These are phyloP conservation scores for Euphorbia celastroides DNA, from an alignment of 441 rosid species.

Conservation along the genomic window DNA sequence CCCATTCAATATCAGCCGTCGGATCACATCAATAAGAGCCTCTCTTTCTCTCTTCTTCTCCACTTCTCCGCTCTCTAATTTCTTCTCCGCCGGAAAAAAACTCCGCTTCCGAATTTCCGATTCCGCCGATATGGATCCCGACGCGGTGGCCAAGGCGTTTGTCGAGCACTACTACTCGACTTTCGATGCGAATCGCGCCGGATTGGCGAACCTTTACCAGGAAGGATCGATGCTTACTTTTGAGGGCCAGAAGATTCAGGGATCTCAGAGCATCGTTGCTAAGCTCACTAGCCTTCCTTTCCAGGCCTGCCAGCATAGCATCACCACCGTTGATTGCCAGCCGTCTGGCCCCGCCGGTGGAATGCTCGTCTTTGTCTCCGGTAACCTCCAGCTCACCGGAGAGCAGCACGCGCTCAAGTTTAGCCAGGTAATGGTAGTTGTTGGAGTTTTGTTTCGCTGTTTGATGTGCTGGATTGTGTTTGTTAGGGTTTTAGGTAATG, in stretches of 20 bases:
- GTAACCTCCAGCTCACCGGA: slow-evolving; percentile 83
- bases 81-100: neutral
- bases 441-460: neutral
- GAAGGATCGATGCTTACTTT: slow-evolving; percentile 88
- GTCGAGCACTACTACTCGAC: slow-evolving; percentile 92
- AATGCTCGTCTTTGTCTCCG: slow-evolving; percentile 92
- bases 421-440: slow-evolving; percentile 54
- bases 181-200: slow-evolving; percentile 70
- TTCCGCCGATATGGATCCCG: slow-evolving; percentile 61
- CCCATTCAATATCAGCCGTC: slow-evolving; percentile 17
- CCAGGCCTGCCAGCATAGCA: slow-evolving; percentile 83
- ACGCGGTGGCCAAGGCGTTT: slow-evolving; percentile 78
- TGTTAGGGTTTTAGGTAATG: slow-evolving; percentile 14
- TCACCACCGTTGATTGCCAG: slow-evolving; percentile 89
- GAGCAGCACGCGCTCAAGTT: slow-evolving; percentile 95
- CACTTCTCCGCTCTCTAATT: neutral
- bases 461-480: neutral
- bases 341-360: slow-evolving; percentile 90
- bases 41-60: neutral
- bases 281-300: slow-evolving; percentile 81
- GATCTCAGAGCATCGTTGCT: slow-evolving; percentile 72
- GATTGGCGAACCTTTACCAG: slow-evolving; percentile 66
- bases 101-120: neutral
- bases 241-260: slow-evolving; percentile 92
- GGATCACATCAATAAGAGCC: slow-evolving; percentile 11